Conservation (phyloP, 2,329 filamentous ascomycete species). For the Phoma herbarum region DNA sequence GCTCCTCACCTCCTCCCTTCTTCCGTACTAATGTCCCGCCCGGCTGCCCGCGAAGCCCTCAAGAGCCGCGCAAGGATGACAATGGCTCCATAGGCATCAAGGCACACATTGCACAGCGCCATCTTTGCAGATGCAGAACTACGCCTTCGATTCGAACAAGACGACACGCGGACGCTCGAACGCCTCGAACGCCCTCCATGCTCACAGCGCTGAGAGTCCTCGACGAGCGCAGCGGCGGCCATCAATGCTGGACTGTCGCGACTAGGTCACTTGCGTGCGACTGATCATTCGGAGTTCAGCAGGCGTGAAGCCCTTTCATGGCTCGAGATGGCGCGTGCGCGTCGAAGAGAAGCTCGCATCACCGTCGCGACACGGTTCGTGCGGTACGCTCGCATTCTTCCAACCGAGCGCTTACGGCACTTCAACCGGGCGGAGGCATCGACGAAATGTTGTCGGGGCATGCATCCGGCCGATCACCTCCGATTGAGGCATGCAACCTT, state of each 20-base stretch:
- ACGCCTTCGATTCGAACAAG: background rate
- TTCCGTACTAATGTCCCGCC: background rate
- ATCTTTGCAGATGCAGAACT: background rate
- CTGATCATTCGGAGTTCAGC: background rate
- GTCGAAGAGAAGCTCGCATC: background rate
- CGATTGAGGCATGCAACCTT: background rate
- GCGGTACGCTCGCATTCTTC: background rate
- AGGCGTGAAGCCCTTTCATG: background rate
- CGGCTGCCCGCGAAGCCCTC: background rate
- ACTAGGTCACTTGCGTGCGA: background rate
- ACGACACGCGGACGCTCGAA: background rate
- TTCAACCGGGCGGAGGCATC: background rate
- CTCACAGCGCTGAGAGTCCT: background rate
- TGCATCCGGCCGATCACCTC: slow-evolving; percentile 15
- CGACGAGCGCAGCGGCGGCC: background rate
- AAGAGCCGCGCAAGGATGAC: background rate
- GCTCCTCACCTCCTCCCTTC: background rate
- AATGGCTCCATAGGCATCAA: background rate
- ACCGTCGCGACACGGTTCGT: slow-evolving; percentile 5
- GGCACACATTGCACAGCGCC: background rate
- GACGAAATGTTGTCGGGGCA: background rate
- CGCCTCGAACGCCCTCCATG: background rate
- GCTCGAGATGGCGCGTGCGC: background rate
- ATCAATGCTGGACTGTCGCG: too few relatives aligned
- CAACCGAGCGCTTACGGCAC: background rate